These are phyloP conservation scores for Populus deltoides DNA, from an alignment of 345 rosid species.

Conservation along the genomic window DNA sequence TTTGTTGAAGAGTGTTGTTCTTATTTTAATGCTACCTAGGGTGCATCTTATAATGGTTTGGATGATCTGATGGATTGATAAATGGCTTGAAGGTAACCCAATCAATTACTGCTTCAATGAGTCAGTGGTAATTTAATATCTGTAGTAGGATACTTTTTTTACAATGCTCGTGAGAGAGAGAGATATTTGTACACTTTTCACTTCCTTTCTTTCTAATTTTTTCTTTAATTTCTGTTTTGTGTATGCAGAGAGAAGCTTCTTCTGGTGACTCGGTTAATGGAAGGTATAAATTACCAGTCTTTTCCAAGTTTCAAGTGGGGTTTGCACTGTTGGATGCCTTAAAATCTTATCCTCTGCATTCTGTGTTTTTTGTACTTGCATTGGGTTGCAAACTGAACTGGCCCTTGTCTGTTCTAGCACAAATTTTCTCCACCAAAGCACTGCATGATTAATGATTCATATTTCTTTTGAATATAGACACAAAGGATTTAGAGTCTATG, in stretches of 20 bases:
- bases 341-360: slow-evolving; percentile 3
- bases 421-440: neutral
- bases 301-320: slow-evolving; percentile 3
- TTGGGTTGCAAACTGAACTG: neutral
- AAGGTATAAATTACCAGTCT: slow-evolving; percentile 34
- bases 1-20: neutral
- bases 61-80: slow-evolving; percentile 11
- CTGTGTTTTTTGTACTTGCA: neutral
- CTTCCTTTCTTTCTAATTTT: neutral
- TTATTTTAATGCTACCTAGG: slow-evolving; percentile 12
- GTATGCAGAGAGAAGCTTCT: slow-evolving; percentile 35
- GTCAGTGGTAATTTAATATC: slow-evolving; percentile 5
- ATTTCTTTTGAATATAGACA: neutral
- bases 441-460: neutral
- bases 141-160: slow-evolving; percentile 4
- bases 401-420: neutral
- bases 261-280: slow-evolving; percentile 22
- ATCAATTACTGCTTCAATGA: neutral
- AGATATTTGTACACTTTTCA: neutral
- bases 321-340: neutral
- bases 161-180: neutral
- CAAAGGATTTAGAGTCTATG: neutral
- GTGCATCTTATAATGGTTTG: slow-evolving; percentile 19
- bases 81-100: neutral
- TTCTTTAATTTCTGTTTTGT: neutral